Conservation (phyloP, 345 rosid species). For the Rhodamnia argentea region DNA sequence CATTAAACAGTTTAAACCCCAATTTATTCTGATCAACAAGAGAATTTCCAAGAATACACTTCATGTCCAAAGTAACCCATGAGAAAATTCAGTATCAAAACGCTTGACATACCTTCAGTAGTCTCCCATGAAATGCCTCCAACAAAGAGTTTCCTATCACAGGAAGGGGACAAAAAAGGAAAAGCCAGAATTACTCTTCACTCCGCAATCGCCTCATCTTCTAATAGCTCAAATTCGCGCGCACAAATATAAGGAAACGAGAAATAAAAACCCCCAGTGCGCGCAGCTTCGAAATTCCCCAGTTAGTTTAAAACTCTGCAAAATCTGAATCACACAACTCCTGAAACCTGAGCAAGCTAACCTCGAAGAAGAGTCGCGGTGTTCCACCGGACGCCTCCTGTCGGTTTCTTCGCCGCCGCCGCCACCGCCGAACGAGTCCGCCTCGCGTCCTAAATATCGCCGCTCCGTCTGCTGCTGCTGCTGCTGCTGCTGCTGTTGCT, state of each 20-base stretch:
- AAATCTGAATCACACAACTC: not conserved
- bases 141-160: conserved; percentile 50
- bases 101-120: conserved; percentile 25
- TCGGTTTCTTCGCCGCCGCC: not conserved
- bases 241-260: not conserved
- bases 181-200: not conserved
- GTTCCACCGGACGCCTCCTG: not conserved
- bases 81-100: not conserved
- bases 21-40: not conserved
- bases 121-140: conserved; percentile 68
- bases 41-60: not conserved
- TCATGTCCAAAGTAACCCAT: not conserved
- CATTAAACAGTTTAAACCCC: not conserved
- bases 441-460: not conserved
- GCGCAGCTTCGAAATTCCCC: not conserved
- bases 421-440: not conserved
- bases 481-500: not conserved
- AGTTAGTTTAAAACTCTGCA: not conserved
- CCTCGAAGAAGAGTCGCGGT: not conserved
- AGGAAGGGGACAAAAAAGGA: not conserved
- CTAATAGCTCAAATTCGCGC: not conserved
- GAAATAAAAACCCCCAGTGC: not conserved
- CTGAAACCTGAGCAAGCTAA: not conserved
- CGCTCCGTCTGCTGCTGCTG: not conserved
- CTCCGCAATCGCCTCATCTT: not conserved